These are phyloP conservation scores for Zoysia matrella DNA, from an alignment of 202 grass and related monocot species.

Conservation along the genomic window DNA sequence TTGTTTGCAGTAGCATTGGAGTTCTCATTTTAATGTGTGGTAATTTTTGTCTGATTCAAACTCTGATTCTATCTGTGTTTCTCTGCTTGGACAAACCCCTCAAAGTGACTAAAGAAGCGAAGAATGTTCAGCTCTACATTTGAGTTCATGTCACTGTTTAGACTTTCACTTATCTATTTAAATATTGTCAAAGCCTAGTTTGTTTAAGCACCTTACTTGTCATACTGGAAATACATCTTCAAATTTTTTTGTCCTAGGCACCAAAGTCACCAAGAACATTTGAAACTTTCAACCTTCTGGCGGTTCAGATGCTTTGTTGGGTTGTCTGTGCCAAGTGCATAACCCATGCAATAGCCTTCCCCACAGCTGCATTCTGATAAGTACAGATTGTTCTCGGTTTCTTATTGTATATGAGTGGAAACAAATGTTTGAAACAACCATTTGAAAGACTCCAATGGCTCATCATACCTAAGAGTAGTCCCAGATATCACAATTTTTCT, in stretches of 20 bases:
- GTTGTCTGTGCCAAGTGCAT: constrained; percentile 10
- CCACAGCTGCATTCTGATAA: constrained; percentile 32
- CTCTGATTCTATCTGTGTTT: constrained; percentile 19
- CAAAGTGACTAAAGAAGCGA: constrained; percentile 36
- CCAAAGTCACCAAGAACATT: constrained; percentile 9
- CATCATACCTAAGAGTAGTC: constrained; percentile 22
- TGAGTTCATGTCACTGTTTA: neutral
- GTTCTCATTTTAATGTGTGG: constrained; percentile 8
- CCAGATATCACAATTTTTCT: neutral
- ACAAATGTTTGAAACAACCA: constrained; percentile 40
- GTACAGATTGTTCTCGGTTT: constrained; percentile 20
- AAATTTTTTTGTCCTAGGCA: constrained; percentile 20
- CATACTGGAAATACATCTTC: neutral
- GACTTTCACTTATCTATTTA: neutral
- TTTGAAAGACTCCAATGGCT: constrained; percentile 10
- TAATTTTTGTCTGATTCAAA: neutral
- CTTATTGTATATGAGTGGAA: neutral
- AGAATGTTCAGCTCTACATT: constrained; percentile 17
- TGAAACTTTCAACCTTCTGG: neutral
- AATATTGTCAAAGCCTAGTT: neutral
- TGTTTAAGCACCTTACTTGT: neutral
- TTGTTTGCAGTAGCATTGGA: neutral
- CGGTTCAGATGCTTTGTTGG: constrained; percentile 14
- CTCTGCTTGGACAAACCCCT: constrained; percentile 7
- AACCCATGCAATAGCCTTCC: constrained; percentile 25